Evolutionary conservation across 805 yeast species (phyloP), one percentile per base, ranked within the genome.

Genomic region (Pichia kluyveri): DNA sequence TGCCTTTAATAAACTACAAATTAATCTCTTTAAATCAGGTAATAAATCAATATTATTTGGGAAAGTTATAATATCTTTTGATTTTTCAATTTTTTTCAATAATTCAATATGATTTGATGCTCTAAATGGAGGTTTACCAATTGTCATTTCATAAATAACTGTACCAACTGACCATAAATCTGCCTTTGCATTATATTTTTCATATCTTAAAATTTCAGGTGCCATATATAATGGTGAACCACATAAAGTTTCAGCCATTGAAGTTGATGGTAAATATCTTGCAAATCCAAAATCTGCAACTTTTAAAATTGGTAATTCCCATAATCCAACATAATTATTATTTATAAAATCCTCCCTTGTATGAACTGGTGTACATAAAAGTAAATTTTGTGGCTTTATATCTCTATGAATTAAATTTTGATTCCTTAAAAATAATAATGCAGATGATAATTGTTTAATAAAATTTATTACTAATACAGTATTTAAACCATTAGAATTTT

Each of bases 211-310:
- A 43, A 93, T 93, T 67, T 93, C 99, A 0, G 99, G 99, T 0
- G 99, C 99, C 99, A 93, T 93, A 67, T 93, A 93, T 41, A 93
- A 74, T 4, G 99, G 99, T 11, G 96, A 87, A 1, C 99, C 99
- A 72, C 99, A 93, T 55, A 93, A 71, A 1, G 99, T 93, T 62
- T 93, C 99, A 1, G 98, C 98, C 78, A 93, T 73, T 1, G 96
- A 83, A 2, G 97, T 85, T 44, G 86, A 81, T 8, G 99, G 99
- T 58, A 93, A 72, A 61, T 90, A 86, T 52, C 98, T 75, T 6
- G 99, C 99, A 69, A 93, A 93, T 1, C 99, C 99, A 67, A 93
- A 93, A 69, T 93, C 99, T 12, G 99, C 99, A 51, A 93, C 82
- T 65, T 91, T 91, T 53, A 93, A 72, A 10, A 90, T 76, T 1